Evolutionary conservation across 2,329 filamentous ascomycete species (phyloP), one percentile per base, ranked within the genome.

Genomic region (Aspergillus ustus): DNA sequence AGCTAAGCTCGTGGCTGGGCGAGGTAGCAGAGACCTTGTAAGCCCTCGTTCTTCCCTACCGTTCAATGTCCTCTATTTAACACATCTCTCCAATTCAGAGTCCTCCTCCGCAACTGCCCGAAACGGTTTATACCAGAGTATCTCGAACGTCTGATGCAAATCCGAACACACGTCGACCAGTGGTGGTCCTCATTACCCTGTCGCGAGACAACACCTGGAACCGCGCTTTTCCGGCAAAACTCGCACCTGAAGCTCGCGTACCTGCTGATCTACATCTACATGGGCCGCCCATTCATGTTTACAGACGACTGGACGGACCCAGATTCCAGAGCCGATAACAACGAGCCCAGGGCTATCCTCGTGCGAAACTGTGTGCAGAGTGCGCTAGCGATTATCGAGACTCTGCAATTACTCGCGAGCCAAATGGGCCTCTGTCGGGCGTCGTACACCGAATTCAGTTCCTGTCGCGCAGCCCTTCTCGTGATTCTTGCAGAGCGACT

Each of bases 401-500:
- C 25, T 7, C 19, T 31, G 1, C 37, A 45, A 1, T 28, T 9
- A 2, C 28, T 45, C 6, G 22, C 37, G 9, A 45, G n/a, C 4
- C 22, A 54, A 3, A 54, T 25, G 1, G 52, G 52, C n/a, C 52
- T 54, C 15, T 45, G 37, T 11, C 52, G 52, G 2, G 52, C 52
- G 2, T 54, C 52, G 17, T 54, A 45, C n/a, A 54, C 52, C 9
- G 52, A 54, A 25, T 54, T 54, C 15, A 54, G 52, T n/a, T 54
- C 52, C 1, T 54, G 52, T 8, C 52, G 52, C 15, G 52, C 52
- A 13, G 52, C 52, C 6, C 37, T 54, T 3, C 40, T 54, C 2
- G 52, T 54, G 1, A 54, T 54, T 15, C 52, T 54, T 5, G 52
- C 52, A 6, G 37, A 54, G 19, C 13, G 52, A 15, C 40, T 54